These are phyloP conservation scores for Aspergillus fijiensis DNA, from an alignment of 2,329 filamentous ascomycete species.

Conservation along the genomic window DNA sequence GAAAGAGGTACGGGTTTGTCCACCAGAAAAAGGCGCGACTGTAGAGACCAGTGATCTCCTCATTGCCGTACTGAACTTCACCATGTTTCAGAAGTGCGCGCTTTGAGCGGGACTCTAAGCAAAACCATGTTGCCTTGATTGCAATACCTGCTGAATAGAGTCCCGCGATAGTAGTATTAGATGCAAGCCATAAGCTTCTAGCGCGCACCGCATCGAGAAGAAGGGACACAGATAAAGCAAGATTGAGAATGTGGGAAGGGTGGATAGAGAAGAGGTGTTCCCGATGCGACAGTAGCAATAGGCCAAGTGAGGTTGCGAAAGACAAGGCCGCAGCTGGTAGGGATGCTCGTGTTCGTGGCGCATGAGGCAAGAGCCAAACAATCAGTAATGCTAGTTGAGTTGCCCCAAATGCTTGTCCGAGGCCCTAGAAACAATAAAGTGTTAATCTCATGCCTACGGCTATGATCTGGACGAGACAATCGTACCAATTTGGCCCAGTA, in stretches of 20 bases:
- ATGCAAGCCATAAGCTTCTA: constrained; percentile 7
- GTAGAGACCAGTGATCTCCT: background rate
- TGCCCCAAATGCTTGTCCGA: background rate
- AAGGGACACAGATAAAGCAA: constrained; percentile 1
- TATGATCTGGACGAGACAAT: too few relatives aligned
- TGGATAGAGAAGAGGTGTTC: constrained; percentile 6
- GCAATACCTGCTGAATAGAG: constrained; percentile 1
- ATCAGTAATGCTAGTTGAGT: background rate
- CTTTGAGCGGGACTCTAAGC: constrained; percentile 1
- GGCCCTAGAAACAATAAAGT: background rate
- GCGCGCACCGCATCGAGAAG: constrained; percentile 3
- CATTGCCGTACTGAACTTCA: background rate
- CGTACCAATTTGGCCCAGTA: constrained; percentile 2
- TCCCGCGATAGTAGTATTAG: background rate
- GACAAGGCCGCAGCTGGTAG: background rate
- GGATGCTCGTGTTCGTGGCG: background rate
- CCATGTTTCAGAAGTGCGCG: background rate
- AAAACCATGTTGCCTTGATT: constrained; percentile 1
- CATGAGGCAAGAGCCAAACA: background rate
- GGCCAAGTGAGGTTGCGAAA: background rate
- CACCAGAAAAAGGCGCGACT: constrained; percentile 13
- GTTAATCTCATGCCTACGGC: too few relatives aligned
- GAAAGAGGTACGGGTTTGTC: constrained; percentile 6
- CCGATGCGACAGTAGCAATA: constrained; percentile 7
- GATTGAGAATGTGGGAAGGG: constrained; percentile 3